Evolutionary conservation across 768 basidiomycete species (phyloP).

Genomic region (Trametopsis cervina): DNA sequence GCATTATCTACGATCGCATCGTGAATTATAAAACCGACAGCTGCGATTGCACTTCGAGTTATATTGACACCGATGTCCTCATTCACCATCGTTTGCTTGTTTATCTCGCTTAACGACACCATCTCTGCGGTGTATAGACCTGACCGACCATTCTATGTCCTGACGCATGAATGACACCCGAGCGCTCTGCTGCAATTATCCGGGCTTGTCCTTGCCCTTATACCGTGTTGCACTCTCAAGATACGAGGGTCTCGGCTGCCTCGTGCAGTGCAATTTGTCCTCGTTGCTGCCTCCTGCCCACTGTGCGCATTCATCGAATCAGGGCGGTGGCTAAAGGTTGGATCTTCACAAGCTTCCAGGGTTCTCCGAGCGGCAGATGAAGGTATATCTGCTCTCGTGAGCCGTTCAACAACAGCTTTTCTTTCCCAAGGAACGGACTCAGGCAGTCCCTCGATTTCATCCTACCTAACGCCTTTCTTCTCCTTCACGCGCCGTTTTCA

Average conservation of each 20-base stretch:
- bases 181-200: not conserved
- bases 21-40: not conserved
- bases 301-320: not conserved
- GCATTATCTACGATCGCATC: not conserved
- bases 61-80: no score
- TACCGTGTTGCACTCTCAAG: no score
- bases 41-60: no score
- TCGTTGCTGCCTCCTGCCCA: not conserved
- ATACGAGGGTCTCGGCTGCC: not conserved
- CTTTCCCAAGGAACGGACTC: conserved; percentile 9
- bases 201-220: not conserved
- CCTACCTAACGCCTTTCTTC: conserved; percentile 1
- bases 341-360: not conserved
- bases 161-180: no score
- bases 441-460: conserved; percentile 10
- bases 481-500: not conserved
- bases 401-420: conserved; percentile 2
- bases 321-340: not conserved
- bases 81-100: no score
- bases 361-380: not conserved
- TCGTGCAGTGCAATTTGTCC: not conserved
- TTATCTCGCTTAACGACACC: no score
- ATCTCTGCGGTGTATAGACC: no score
- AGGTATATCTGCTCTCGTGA: not conserved
- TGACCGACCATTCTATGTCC: no score